phyloP scores from a whole-genome alignment of 108 stramenopile species.

The Cyclostephanos tholiformis region DNA sequence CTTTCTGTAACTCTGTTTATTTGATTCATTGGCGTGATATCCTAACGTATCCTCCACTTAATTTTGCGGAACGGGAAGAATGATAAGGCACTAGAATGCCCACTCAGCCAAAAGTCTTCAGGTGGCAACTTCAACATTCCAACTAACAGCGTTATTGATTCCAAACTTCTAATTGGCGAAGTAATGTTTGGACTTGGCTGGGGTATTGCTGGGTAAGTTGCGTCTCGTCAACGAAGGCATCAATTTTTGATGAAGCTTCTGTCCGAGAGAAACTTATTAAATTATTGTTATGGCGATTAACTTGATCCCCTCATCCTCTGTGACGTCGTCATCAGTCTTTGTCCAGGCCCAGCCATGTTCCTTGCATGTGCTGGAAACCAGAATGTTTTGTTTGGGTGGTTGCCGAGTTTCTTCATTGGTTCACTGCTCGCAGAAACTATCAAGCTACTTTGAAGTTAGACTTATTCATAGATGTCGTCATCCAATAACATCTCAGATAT shows the following conservation, averaged over 20 bases:
- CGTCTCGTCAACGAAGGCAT: too few relatives aligned
- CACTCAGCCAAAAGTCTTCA: slow-evolving; percentile 31
- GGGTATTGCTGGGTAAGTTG: slow-evolving; percentile 62
- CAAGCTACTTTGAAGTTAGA: too few relatives aligned
- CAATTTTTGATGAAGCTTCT: too few relatives aligned
- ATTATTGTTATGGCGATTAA: too few relatives aligned
- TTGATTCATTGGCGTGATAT: background rate
- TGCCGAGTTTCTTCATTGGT: slow-evolving; percentile 53
- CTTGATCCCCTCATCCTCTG: too few relatives aligned
- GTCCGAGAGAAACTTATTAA: too few relatives aligned
- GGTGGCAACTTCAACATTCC: slow-evolving; percentile 46
- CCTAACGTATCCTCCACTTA: background rate
- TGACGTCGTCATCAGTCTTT: too few relatives aligned
- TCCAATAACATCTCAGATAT: too few relatives aligned
- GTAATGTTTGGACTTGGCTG: slow-evolving; percentile 65
- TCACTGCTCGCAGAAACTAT: slow-evolving; percentile 36
- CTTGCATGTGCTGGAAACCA: slow-evolving; percentile 45
- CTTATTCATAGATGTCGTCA: too few relatives aligned
- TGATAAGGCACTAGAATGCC: slow-evolving; percentile 38
- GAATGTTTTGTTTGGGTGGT: slow-evolving; percentile 43
- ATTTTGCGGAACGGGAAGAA: slow-evolving; percentile 15
- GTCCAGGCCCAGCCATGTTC: slow-evolving; percentile 70
- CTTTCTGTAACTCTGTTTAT: background rate
- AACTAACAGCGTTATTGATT: slow-evolving; percentile 55
- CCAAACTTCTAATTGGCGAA: slow-evolving; percentile 51